Percentiles rank a stretch among this genome's conserved stretches.
These are phyloP conservation scores for Colletotrichum lentis DNA, from an alignment of 2,329 filamentous ascomycete genomes.

Conservation along the genomic window DNA sequence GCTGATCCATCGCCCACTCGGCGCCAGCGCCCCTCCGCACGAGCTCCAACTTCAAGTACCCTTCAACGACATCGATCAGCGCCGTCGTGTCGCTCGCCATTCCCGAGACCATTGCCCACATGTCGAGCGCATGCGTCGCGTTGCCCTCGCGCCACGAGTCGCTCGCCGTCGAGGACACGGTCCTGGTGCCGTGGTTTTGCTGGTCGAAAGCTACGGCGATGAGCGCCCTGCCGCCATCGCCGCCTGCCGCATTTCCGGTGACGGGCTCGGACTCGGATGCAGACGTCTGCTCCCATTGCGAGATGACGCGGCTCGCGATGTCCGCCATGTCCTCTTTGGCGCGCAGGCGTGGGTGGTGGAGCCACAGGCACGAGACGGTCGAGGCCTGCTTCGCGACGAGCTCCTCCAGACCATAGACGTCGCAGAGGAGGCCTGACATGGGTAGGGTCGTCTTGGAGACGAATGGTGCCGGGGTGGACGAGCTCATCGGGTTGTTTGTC, in stretches of 20 bases:
- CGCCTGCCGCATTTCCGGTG: background rate
- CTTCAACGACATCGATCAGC: slow-evolving; percentile 79
- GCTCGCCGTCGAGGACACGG: slow-evolving; percentile 74
- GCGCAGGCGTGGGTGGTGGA: slow-evolving; percentile 81
- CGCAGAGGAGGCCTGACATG: slow-evolving; percentile 80
- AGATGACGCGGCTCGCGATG: slow-evolving; percentile 73
- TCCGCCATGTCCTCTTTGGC: slow-evolving; percentile 77
- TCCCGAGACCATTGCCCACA: slow-evolving; percentile 80
- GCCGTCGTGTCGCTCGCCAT: slow-evolving; percentile 78
- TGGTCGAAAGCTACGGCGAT: slow-evolving; percentile 90
- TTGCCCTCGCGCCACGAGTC: slow-evolving; percentile 83
- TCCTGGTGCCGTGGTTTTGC: slow-evolving; percentile 84
- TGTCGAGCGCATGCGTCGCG: slow-evolving; percentile 83
- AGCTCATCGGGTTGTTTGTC: slow-evolving; percentile 38
- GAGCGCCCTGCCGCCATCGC: slow-evolving; percentile 60
- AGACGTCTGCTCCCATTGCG: slow-evolving; percentile 63
- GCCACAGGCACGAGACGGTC: slow-evolving; percentile 83
- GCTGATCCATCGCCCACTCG: slow-evolving; percentile 59
- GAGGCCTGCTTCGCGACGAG: slow-evolving; percentile 58
- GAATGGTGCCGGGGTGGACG: slow-evolving; percentile 50
- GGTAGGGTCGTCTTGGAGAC: slow-evolving; percentile 73
- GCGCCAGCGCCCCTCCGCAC: slow-evolving; percentile 41
- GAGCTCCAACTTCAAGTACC: slow-evolving; percentile 71
- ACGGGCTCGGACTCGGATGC: slow-evolving; percentile 25
- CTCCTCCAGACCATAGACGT: slow-evolving; percentile 83